phyloP scores from a whole-genome alignment of 441 rosid species.

The Viola pubescens region DNA sequence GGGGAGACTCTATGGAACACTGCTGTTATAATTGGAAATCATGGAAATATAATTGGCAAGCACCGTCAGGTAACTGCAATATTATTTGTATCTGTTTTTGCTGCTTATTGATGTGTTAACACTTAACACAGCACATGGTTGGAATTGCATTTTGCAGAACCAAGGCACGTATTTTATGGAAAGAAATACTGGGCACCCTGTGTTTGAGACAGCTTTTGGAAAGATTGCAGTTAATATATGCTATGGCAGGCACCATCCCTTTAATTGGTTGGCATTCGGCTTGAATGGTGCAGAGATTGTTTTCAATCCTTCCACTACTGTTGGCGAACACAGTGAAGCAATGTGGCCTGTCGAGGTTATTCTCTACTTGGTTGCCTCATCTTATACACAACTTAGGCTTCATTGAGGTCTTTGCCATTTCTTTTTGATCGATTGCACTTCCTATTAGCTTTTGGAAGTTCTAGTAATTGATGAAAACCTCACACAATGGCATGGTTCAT shows the following conservation, averaged over 20 bases:
- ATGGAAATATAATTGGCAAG: constrained; percentile 88
- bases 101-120: constrained; percentile 7
- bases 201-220: constrained; percentile 86
- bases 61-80: constrained; percentile 68
- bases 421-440: too few species aligned
- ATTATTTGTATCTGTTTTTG: constrained; percentile 3
- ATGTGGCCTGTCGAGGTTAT: constrained; percentile 98
- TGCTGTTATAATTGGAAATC: constrained; percentile 77
- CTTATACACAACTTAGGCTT: too few species aligned
- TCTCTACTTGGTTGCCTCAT: not conserved
- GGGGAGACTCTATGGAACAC: constrained; percentile 97
- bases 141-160: constrained; percentile 46
- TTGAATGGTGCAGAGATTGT: constrained; percentile 95
- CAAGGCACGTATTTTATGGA: constrained; percentile 98
- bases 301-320: constrained; percentile 97
- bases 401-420: too few species aligned
- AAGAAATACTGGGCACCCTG: constrained; percentile 94
- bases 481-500: too few species aligned
- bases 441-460: too few species aligned
- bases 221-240: constrained; percentile 85
- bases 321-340: constrained; percentile 91
- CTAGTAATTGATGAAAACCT: too few species aligned
- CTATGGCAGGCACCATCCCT: constrained; percentile 92
- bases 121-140: not conserved
- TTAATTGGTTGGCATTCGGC: constrained; percentile 97